Percentiles rank a stretch among this genome's conserved stretches.
Conservation (phyloP, 1,284 basidiomycete species). For the Boletus sp. region DNA sequence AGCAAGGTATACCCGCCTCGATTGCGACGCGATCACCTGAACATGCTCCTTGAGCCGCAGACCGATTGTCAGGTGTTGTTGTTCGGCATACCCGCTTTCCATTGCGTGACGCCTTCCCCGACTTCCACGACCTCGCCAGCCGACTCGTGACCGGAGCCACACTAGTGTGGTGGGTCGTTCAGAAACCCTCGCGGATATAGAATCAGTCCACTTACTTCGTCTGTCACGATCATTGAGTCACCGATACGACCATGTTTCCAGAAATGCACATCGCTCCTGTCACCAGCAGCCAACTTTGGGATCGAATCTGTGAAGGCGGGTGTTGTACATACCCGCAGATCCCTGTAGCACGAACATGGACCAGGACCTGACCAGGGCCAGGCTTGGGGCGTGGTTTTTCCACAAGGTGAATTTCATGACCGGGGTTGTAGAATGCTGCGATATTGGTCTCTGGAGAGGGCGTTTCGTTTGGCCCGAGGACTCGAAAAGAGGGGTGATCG, state of each 20-base stretch:
- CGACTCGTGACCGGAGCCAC: constrained; percentile 67
- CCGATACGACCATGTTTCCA: constrained; percentile 68
- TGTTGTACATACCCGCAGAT: constrained; percentile 57
- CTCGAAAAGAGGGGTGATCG: constrained; percentile 53
- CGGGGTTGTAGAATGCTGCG: constrained; percentile 63
- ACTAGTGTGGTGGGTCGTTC: constrained; percentile 40
- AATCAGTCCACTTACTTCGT: constrained; percentile 46
- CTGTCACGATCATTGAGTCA: constrained; percentile 67
- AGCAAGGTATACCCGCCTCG: constrained; percentile 66
- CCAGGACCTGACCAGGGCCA: constrained; percentile 61
- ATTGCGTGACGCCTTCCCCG: constrained; percentile 62
- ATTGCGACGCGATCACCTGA: constrained; percentile 66
- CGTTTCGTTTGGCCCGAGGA: constrained; percentile 51
- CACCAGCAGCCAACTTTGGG: background rate
- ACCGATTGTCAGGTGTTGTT: background rate
- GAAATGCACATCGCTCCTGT: constrained; percentile 65
- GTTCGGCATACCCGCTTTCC: constrained; percentile 47
- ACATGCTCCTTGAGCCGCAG: background rate
- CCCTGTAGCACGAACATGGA: constrained; percentile 65
- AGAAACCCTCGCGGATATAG: background rate
- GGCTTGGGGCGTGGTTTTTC: constrained; percentile 60
- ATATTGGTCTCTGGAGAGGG: constrained; percentile 52
- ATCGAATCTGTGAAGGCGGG: background rate
- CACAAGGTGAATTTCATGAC: constrained; percentile 62
- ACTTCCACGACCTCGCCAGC: constrained; percentile 65